Evolutionary conservation across 768 basidiomycete species (phyloP).

Genomic region (Tricholoma saponaceum): DNA sequence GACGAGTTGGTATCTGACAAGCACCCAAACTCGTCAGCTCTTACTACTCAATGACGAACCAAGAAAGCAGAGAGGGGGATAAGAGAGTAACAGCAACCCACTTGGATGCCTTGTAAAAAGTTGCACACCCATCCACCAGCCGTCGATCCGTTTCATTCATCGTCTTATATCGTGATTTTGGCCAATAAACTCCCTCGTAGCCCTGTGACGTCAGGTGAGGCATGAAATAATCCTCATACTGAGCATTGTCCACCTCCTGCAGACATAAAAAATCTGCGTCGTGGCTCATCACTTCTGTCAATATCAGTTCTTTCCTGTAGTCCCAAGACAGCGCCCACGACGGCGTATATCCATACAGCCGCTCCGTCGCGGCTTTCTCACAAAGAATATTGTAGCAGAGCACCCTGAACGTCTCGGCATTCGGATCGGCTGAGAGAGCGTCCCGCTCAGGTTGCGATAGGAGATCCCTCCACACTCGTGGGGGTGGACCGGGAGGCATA

Average conservation of each 20-base stretch:
- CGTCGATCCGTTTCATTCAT: slow-evolving; percentile 86
- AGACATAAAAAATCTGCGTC: slow-evolving; percentile 89
- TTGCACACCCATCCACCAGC: slow-evolving; percentile 94
- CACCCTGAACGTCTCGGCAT: slow-evolving; percentile 72
- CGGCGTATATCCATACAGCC: slow-evolving; percentile 94
- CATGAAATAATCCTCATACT: slow-evolving; percentile 89
- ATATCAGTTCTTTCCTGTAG: slow-evolving; percentile 84
- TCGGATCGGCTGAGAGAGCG: slow-evolving; percentile 53
- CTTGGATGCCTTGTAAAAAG: slow-evolving; percentile 89
- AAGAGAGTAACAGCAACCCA: slow-evolving; percentile 36
- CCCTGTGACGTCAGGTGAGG: slow-evolving; percentile 67
- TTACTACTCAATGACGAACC: background rate
- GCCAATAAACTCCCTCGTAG: slow-evolving; percentile 90
- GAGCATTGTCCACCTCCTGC: slow-evolving; percentile 91
- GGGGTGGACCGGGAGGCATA: slow-evolving; percentile 73
- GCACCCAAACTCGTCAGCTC: slow-evolving; percentile 9
- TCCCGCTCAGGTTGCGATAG: slow-evolving; percentile 58
- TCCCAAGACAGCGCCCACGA: slow-evolving; percentile 96
- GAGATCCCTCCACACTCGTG: slow-evolving; percentile 71
- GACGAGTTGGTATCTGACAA: slow-evolving; percentile 78
- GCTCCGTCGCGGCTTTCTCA: slow-evolving; percentile 83
- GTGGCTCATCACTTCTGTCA: slow-evolving; percentile 78
- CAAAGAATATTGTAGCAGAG: slow-evolving; percentile 95
- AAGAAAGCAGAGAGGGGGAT: slow-evolving; percentile 2
- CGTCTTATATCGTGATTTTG: slow-evolving; percentile 89